Percentiles rank a stretch among this genome's conserved stretches.
These are phyloP conservation scores for Phylloporus arenicola DNA, from an alignment of 768 basidiomycete species.

Conservation along the genomic window DNA sequence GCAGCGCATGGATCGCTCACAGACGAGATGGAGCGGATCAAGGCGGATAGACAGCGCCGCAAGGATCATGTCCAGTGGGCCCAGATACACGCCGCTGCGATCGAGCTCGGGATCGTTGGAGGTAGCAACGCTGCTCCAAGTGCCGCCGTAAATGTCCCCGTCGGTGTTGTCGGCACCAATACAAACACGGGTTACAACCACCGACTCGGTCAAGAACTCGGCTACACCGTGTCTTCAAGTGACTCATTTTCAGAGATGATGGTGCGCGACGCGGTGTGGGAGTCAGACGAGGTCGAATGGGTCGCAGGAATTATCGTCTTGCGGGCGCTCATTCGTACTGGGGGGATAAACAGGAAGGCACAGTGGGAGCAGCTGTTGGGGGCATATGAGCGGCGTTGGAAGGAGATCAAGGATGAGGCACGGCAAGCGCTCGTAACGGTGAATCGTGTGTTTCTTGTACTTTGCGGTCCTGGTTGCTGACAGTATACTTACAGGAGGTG, in stretches of 20 bases:
- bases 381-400: constrained; percentile 62
- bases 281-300: constrained; percentile 63
- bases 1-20: constrained; percentile 34
- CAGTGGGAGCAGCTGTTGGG: constrained; percentile 52
- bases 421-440: constrained; percentile 59
- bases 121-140: background rate
- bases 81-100: constrained; percentile 57
- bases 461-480: constrained; percentile 1
- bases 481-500: constrained; percentile 37
- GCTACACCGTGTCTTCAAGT: constrained; percentile 32
- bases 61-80: constrained; percentile 68
- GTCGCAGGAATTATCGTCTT: constrained; percentile 58
- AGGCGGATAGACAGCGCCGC: constrained; percentile 51
- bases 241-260: constrained; percentile 52
- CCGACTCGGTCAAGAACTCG: constrained; percentile 29
- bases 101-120: constrained; percentile 50
- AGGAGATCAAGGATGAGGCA: constrained; percentile 65
- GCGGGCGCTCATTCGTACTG: constrained; percentile 52
- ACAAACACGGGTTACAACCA: constrained; percentile 29
- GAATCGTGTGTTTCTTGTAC: constrained; percentile 9
- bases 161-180: constrained; percentile 4
- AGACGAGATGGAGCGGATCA: constrained; percentile 62
- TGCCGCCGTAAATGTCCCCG: no score
- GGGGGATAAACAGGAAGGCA: constrained; percentile 43
- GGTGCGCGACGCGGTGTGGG: constrained; percentile 63